Evolutionary conservation across 139 green algal species (phyloP), one percentile per base, ranked within the genome.

Genomic region (Chloropicon primus): DNA sequence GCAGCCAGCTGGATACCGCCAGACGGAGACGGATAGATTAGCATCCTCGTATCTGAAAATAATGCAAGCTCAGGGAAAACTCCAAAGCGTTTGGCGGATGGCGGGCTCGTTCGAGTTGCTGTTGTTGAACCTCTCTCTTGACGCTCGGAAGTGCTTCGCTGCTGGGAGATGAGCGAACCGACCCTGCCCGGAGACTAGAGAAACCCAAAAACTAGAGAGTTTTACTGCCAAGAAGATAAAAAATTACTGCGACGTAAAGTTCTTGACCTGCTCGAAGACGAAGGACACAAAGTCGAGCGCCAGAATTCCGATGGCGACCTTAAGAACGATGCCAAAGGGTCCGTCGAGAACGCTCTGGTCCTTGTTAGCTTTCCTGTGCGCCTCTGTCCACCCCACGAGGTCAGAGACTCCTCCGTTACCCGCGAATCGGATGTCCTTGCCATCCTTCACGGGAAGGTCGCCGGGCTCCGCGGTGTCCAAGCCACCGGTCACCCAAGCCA

Each of bases 401-500:
- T 90, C 88, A 5, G 88, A 94, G 29, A 97, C 71, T 71, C 93
- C 93, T 71, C 93, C 93, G 53, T 96, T 93, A 76, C 93, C 93
- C 53, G 87, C 90, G 54, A 84, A 83, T 71, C 86, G 75, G 25
- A 92, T 72, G 81, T 95, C 90, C 27, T 84, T 83, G 54, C 62
- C 83, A 26, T 84, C 81, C 22, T 54, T 75, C 0, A 85, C 90
- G n/a, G 77, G 75, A 26, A 97, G 76, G 73, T 94, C 87, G 24
- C 86, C 89, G n/a, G 80, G 81, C 24, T 81, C 74, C 22, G 85
- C 86, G n/a, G 91, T 93, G 81, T 97, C 92, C 25, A 94, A 88
- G n/a, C 93, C 92, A 25, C 93, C 93, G 77, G 94, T 97, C 83
- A 97, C 83, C 93, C 93, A 97, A 1, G 89, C 92, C 73, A 97